These are phyloP conservation scores for Ilex paraguariensis DNA, from an alignment of 305 asterid species.

Conservation along the genomic window DNA sequence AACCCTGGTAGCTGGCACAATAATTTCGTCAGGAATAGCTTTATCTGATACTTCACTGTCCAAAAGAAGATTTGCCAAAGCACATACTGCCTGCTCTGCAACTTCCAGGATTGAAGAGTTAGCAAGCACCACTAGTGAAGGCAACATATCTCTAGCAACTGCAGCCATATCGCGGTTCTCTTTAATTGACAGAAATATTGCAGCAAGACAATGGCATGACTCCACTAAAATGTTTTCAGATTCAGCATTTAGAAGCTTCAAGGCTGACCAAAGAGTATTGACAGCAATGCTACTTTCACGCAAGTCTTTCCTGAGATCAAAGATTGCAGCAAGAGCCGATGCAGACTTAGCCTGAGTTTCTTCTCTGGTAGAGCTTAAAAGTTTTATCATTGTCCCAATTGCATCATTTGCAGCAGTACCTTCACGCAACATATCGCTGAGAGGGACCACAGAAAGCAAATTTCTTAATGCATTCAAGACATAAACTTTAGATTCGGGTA, in stretches of 20 bases:
- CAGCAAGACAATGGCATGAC: conserved; percentile 80
- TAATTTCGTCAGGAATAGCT: conserved; percentile 68
- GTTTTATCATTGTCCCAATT: conserved; percentile 85
- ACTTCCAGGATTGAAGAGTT: conserved; percentile 67
- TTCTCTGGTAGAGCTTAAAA: conserved; percentile 71
- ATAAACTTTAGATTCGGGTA: conserved; percentile 94
- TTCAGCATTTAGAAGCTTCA: conserved; percentile 69
- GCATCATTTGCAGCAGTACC: conserved; percentile 99
- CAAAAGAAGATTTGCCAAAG: conserved; percentile 87
- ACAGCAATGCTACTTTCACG: conserved; percentile 79
- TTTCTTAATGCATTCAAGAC: conserved; percentile 90
- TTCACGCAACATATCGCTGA: conserved; percentile 77
- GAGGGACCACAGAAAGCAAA: conserved; percentile 85
- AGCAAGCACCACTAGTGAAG: conserved; percentile 66
- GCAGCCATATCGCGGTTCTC: conserved; percentile 84
- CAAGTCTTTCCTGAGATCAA: conserved; percentile 84
- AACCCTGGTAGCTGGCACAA: conserved; percentile 81
- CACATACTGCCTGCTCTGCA: conserved; percentile 97
- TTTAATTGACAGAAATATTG: conserved; percentile 84
- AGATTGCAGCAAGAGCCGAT: conserved; percentile 80
- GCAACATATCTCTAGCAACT: conserved; percentile 70
- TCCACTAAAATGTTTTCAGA: conserved; percentile 65
- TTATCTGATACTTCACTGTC: conserved; percentile 78
- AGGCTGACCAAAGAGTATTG: conserved; percentile 56
- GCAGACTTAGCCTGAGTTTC: conserved; percentile 97